Evolutionary conservation across 1,284 basidiomycete genomes (phyloP).

Genomic region (Fomes fomentarius): DNA sequence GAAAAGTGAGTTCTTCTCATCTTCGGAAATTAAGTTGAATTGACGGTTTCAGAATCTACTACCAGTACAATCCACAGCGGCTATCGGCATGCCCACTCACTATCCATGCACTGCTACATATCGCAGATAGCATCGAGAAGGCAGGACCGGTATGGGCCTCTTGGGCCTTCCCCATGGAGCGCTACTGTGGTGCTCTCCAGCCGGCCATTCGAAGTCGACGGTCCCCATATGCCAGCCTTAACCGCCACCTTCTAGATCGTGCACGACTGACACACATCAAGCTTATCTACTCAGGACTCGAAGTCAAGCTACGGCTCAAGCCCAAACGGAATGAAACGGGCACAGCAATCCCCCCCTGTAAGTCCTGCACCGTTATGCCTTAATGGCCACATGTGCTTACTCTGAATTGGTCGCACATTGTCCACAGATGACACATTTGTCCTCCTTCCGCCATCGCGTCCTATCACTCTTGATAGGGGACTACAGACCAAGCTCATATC

Average conservation of each 20-base stretch:
- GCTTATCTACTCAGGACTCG: neutral
- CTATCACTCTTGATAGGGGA: neutral
- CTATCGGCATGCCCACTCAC: conserved; percentile 41
- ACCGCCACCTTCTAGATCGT: conserved; percentile 23
- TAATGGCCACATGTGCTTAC: neutral
- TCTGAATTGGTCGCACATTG: neutral
- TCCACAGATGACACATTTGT: neutral
- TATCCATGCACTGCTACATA: conserved; percentile 43
- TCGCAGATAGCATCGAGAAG: conserved; percentile 34
- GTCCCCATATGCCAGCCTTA: conserved; percentile 31
- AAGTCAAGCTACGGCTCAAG: too few species aligned
- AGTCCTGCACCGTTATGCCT: too few species aligned
- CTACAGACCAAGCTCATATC: neutral
- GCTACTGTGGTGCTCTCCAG: conserved; percentile 38
- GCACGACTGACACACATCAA: conserved; percentile 30
- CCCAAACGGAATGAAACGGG: too few species aligned
- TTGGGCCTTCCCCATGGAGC: conserved; percentile 45
- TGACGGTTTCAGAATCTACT: conserved; percentile 36
- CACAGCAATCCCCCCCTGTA: neutral
- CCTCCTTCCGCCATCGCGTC: neutral
- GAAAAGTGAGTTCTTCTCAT: conserved; percentile 37
- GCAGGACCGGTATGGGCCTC: conserved; percentile 41
- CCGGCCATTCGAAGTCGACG: conserved; percentile 27
- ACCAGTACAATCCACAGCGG: conserved; percentile 34
- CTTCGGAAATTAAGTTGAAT: neutral